phyloP scores from a whole-genome alignment of 2,329 filamentous ascomycete genomes.

The Bipolaris sorokiniana region DNA sequence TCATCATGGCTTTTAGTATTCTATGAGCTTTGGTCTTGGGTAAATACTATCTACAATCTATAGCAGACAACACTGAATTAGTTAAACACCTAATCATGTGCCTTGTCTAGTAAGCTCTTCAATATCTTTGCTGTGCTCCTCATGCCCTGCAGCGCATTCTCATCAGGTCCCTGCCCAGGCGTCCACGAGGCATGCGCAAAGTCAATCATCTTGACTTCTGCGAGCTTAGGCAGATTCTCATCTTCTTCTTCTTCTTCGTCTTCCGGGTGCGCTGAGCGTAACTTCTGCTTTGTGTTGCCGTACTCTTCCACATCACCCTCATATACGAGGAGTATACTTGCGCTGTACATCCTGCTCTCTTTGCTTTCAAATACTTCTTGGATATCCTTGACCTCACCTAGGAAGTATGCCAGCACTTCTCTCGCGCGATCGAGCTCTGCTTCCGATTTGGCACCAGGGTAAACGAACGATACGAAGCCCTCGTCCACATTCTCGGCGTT shows the following conservation, averaged over 20 bases:
- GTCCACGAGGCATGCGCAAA: conserved; percentile 92
- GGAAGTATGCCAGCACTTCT: conserved; percentile 53
- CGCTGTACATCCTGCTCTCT: conserved; percentile 72
- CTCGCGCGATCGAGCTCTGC: conserved; percentile 50
- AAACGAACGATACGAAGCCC: conserved; percentile 65
- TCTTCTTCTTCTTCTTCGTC: conserved; percentile 57
- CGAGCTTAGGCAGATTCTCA: conserved; percentile 66
- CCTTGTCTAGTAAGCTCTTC: conserved; percentile 60
- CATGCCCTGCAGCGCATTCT: conserved; percentile 79
- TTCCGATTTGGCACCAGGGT: conserved; percentile 41
- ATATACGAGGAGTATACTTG: conserved; percentile 69
- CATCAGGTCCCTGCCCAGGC: conserved; percentile 81
- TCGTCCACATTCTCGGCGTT: conserved; percentile 59
- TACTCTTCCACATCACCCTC: conserved; percentile 67
- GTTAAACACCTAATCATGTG: conserved; percentile 23
- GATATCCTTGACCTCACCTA: conserved; percentile 60
- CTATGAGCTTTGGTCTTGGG: neutral
- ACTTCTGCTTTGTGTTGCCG: conserved; percentile 49
- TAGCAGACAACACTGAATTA: neutral
- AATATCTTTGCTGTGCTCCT: conserved; percentile 75
- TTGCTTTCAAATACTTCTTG: conserved; percentile 64
- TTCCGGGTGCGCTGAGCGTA: conserved; percentile 30
- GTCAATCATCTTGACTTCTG: conserved; percentile 87
- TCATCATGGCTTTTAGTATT: neutral
- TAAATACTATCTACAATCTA: neutral